Evolutionary conservation across 1,139 yeast species (phyloP).

Genomic region (Debaryomyces singareniensis): DNA sequence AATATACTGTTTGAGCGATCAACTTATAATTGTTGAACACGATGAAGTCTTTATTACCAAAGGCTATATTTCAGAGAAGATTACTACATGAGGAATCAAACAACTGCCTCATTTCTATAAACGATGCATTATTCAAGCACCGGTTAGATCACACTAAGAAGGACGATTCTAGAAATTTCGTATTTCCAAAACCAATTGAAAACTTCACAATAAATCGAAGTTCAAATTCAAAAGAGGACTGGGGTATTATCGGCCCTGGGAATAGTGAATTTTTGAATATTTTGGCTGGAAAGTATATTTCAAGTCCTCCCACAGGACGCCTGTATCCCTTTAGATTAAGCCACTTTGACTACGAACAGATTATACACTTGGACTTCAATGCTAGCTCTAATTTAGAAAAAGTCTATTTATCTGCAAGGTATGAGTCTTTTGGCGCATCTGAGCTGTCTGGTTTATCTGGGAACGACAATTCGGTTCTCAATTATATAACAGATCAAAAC

Average conservation of each 20-base stretch:
- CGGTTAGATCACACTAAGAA: conserved; percentile 5
- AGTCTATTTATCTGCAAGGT: conserved; percentile 82
- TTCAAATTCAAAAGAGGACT: conserved; percentile 15
- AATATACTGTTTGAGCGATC: too few species aligned
- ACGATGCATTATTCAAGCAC: conserved; percentile 13
- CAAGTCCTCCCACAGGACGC: conserved; percentile 50
- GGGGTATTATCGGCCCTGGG: conserved; percentile 31
- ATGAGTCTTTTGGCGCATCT: conserved; percentile 64
- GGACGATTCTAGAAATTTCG: conserved; percentile 5
- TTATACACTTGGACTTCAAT: conserved; percentile 52
- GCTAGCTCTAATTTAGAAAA: conserved; percentile 50
- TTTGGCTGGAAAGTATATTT: conserved; percentile 33
- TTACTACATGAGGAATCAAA: background rate
- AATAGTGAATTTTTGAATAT: conserved; percentile 29
- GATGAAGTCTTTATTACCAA: too few species aligned
- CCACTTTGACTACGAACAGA: conserved; percentile 15
- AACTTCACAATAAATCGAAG: conserved; percentile 19
- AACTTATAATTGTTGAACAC: too few species aligned
- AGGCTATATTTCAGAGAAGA: too few species aligned
- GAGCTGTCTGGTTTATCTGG: conserved; percentile 54
- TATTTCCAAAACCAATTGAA: conserved; percentile 21
- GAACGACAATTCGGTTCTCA: conserved; percentile 66
- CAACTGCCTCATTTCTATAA: conserved; percentile 8
- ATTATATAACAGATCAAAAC: conserved; percentile 47
- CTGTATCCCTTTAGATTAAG: conserved; percentile 46